Evolutionary conservation across 1,284 basidiomycete genomes (phyloP), one percentile per base, ranked within the genome.

Genomic region (Irpex sp.): DNA sequence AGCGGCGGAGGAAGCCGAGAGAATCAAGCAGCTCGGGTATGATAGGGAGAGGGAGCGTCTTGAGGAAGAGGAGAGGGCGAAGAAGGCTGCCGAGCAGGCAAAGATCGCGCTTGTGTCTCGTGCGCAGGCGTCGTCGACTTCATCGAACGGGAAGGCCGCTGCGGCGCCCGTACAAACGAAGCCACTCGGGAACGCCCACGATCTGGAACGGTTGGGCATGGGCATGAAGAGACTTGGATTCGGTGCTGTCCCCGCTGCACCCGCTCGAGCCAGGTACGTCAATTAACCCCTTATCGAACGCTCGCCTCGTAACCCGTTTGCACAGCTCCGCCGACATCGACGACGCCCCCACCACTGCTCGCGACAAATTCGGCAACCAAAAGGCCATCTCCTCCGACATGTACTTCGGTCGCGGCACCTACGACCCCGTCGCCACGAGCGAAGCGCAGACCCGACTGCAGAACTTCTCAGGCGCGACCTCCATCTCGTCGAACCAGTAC

Each of bases 361-460:
- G 95, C 64, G 89, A 94, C 28, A 94, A 94, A 70, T 99, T 99
- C 72, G 92, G 93, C 1, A 77, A 72, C 65, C 96, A 98, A 73
- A 99, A 98, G 74, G 93, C 83, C 56, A 98, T 99, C 73, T 97
- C 94, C 4, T 96, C 93, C 1, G 97, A 99, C 73, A 95, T 96
- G 91, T 98, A 93, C 82, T 98, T 98, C 75, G 93, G 91, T 45
- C 85, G 96, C 35, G 91, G 92, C 59, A 75, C 86, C 18, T 98
- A 98, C 76, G 96, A 99, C 73, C 85, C 94, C 1, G 71, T 76
- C 51, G 81, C 86, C 4, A 73, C 84, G 37, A 75, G 79, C 48
- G 94, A 98, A 75, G 94, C 95, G 1, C 91, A 94, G 72, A 77
- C 82, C 19, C 86, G 96, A 8, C 78, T 98, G 54, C 85, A 89